Evolutionary conservation across 306 rosid genomes (phyloP).

Genomic region (Sicyos baderoa): DNA sequence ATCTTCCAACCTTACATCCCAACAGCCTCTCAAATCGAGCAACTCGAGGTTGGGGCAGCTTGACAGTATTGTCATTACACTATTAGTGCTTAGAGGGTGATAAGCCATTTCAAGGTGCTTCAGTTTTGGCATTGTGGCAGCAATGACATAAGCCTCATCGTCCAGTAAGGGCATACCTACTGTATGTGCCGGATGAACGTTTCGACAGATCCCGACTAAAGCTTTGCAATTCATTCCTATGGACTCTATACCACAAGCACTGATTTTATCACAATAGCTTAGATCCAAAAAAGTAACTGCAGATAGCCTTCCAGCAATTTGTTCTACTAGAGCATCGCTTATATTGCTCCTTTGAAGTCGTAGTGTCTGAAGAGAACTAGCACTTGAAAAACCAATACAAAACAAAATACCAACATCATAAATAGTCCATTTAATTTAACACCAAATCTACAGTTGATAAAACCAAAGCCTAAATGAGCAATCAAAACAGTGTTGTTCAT

Average conservation of each 20-base stretch:
- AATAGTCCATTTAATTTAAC: constrained; percentile 15
- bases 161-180: constrained; percentile 67
- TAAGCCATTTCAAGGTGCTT: constrained; percentile 93
- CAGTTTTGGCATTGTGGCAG: constrained; percentile 90
- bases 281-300: constrained; percentile 76
- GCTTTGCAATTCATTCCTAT: constrained; percentile 84
- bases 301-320: constrained; percentile 60
- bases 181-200: constrained; percentile 85
- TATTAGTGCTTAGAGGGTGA: constrained; percentile 51
- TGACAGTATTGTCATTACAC: constrained; percentile 56
- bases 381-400: constrained; percentile 58
- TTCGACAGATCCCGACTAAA: constrained; percentile 65
- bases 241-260: constrained; percentile 52
- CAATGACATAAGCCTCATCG: constrained; percentile 78
- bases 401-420: constrained; percentile 21
- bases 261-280: constrained; percentile 76
- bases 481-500: neutral
- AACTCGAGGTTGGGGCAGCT: constrained; percentile 63
- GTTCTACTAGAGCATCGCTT: constrained; percentile 53
- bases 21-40: constrained; percentile 85
- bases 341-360: constrained; percentile 63
- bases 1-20: constrained; percentile 72
- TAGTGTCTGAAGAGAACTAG: constrained; percentile 67
- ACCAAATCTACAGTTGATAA: neutral
- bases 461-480: neutral